Base-by-base conservation (phyloP, 345 rosid genomes). In the Pelargonium nanum region DNA sequence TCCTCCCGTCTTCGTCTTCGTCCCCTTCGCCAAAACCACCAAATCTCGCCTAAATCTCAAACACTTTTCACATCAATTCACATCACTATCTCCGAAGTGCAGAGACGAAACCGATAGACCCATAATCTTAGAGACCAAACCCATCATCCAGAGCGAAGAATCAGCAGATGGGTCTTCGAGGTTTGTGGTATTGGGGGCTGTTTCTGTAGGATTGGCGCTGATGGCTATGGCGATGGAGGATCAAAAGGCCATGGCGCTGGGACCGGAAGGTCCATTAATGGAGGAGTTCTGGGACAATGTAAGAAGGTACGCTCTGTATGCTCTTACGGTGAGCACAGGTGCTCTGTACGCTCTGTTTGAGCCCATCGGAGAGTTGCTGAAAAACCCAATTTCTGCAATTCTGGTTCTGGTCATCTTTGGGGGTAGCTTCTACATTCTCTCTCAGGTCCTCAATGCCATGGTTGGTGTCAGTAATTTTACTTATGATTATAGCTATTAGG, bases 201-300 rank as follows among this genome's bases (percentile, higher is more conserved):
- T 78, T 22, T 80, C 97, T 0, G 10, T 83, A 20, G 91, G 93
- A 24, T 32, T 89, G 22, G 57, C 68, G 69, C 52, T 81, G 80
- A 40, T 78, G 67, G 22, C 79, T 0, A 58, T 82, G 77, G 86
- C 80, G 12, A 56, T 81, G 61, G 88, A 80, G 56, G 82, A 76
- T 2, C 72, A 69, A 15, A 84, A 78, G 76, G 97, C 94, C 4
- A 24, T 81, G 78, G 97, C 94, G 16, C 64, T 89, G 7, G 97
- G 97, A 1, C 99, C 97, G 2, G 96, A 84, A 67, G 97, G 98
- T 53, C 99, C 96, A 22, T 34, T 93, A 40, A 65, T 79, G 72
- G 97, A 93, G 75, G 97, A 87, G 75, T 89, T 93, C 63, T 93
- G 99, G 99, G 99, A 93, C 58, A 93, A 89, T 67, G 94, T 93